Percentiles rank a stretch among this genome's conserved stretches.
phyloP scores from a whole-genome alignment of 73 alveolate genomes.

The Effrenium voratum region DNA sequence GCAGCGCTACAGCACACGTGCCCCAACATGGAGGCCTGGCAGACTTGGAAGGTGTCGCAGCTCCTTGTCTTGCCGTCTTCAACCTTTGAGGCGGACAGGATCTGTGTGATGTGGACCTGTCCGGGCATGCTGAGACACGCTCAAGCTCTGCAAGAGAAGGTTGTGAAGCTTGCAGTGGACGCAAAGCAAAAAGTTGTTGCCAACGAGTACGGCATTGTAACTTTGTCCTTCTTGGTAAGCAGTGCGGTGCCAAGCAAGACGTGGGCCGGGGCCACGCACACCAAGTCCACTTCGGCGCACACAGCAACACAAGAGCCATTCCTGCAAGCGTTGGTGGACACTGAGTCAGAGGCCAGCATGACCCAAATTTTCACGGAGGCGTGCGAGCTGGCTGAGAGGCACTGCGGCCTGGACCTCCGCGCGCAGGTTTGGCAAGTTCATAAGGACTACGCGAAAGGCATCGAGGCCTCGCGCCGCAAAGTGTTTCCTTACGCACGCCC shows the following conservation, averaged over 20 bases:
- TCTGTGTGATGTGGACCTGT: no score
- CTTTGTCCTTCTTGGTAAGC: not conserved
- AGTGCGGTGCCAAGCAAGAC: not conserved
- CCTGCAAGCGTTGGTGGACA: slow-evolving; percentile 34
- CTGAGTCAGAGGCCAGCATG: not conserved
- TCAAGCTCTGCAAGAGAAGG: no score
- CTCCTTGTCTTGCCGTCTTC: no score
- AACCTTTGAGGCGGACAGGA: no score
- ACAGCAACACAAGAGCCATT: no score
- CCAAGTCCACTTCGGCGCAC: no score
- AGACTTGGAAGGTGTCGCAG: no score
- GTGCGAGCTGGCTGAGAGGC: not conserved
- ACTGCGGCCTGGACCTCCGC: not conserved
- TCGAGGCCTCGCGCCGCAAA: slow-evolving; percentile 24
- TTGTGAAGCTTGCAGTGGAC: no score
- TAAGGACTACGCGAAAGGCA: not conserved
- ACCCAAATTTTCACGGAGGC: not conserved
- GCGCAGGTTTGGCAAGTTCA: slow-evolving; percentile 16
- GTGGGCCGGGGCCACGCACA: not conserved
- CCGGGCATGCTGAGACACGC: no score
- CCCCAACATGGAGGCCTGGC: no score
- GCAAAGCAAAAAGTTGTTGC: slow-evolving; percentile 12
- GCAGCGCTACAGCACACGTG: no score
- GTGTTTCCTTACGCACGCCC: slow-evolving; percentile 19
- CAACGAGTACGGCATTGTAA: slow-evolving; percentile 22